Evolutionary conservation across 2,329 filamentous ascomycete species (phyloP), one percentile per base, ranked within the genome.

Genomic region (Beauveria bassiana): DNA sequence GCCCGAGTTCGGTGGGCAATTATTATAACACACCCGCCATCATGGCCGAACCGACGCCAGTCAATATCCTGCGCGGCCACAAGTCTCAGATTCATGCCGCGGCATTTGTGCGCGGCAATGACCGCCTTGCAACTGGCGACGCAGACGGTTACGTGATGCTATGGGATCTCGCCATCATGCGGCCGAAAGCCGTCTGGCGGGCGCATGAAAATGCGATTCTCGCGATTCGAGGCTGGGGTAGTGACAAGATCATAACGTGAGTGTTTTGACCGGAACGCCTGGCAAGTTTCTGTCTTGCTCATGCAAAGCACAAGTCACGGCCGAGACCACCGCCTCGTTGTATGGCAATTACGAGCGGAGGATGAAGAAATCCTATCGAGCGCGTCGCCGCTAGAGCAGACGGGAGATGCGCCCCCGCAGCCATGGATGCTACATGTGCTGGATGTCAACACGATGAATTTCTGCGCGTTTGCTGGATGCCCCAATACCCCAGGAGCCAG

Each of bases 391-490:
- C 81, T 93, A 38, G 90, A 96, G 64, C 75, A 77, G 52, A 77
- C 71, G 1, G 73, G 72, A 31, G 75, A 73, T 51, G 73, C 72
- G 55, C 81, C 77, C 65, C 83, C 81, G 20, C 81, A 87, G 68
- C 95, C 95, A 34, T 96, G 91, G 91, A 77, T 97, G n/a, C 74
- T 96, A 24, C 85, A 96, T 73, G 83, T 90, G 4, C 77, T 99
- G 5, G 81, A 89, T 5, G 91, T 98, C 49, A 97, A 97, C 70
- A 91, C 93, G 1, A 84, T 98, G 77, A 99, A 98, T 71, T 99
- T 98, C 72, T 99, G 95, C 71, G 83, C 89, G 1, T 96, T 96
- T 72, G 81, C 88, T 2, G 80, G 82, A 64, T 87, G 87, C 70
- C 63, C 78, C 63, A 70, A 74, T 49, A 59, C n/a, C 3, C 59